phyloP scores from a whole-genome alignment of 1,139 yeast genomes.

The Sugiyamaella japonica region DNA sequence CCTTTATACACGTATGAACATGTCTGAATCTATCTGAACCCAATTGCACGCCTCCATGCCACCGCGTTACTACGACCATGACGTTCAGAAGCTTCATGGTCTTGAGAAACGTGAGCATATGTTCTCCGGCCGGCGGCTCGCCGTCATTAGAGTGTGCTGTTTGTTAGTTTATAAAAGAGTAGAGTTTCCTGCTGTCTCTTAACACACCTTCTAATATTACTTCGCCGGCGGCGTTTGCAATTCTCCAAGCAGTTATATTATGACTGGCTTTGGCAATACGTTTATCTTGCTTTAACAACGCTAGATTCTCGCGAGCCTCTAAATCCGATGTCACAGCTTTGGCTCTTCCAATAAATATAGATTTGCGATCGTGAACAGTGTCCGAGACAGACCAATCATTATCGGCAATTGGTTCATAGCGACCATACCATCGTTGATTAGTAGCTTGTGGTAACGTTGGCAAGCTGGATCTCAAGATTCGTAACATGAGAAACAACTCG shows the following conservation, averaged over 20 bases:
- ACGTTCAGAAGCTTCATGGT: slow-evolving; percentile 69
- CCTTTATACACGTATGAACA: slow-evolving; percentile 78
- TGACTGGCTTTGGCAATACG: slow-evolving; percentile 67
- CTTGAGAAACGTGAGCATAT: slow-evolving; percentile 70
- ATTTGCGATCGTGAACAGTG: slow-evolving; percentile 74
- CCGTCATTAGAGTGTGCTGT: slow-evolving; percentile 62
- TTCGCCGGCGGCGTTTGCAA: slow-evolving; percentile 45
- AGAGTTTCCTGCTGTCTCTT: too few species aligned
- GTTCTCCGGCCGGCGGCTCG: slow-evolving; percentile 82
- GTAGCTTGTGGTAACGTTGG: background rate
- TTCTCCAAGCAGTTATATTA: slow-evolving; percentile 80
- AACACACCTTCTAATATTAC: slow-evolving; percentile 38
- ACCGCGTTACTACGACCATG: slow-evolving; percentile 80
- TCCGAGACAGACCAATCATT: slow-evolving; percentile 64
- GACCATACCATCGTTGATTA: background rate
- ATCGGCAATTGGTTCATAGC: background rate
- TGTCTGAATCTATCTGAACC: slow-evolving; percentile 88
- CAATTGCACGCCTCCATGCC: slow-evolving; percentile 87
- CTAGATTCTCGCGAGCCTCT: slow-evolving; percentile 58
- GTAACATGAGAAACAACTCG: slow-evolving; percentile 1
- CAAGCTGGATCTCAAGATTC: background rate
- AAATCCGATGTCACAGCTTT: slow-evolving; percentile 56
- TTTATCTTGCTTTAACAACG: slow-evolving; percentile 51
- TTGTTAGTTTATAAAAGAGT: too few species aligned
- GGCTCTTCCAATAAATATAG: slow-evolving; percentile 79